Evolutionary conservation across 2,329 filamentous ascomycete species (phyloP).

Genomic region (Fusarium nematophilum): DNA sequence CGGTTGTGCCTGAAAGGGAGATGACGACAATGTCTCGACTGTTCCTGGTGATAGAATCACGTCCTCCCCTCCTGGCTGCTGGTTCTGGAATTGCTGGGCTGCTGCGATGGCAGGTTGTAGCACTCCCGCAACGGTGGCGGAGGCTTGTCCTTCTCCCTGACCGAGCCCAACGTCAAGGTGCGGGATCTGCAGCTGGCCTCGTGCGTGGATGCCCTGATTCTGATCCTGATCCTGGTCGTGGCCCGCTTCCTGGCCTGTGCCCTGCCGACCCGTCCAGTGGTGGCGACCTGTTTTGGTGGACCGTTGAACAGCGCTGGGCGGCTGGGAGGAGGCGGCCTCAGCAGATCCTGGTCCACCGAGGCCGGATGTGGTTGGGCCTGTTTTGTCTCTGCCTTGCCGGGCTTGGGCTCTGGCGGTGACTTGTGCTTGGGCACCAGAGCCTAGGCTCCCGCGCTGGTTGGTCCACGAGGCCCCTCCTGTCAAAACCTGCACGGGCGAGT

Average conservation of each 20-base stretch:
- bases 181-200: slow-evolving; percentile 43
- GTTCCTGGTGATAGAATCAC: slow-evolving; percentile 14
- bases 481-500: neutral
- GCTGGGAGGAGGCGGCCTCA: slow-evolving; percentile 21
- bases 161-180: slow-evolving; percentile 41
- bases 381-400: slow-evolving; percentile 28
- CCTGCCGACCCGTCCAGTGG: slow-evolving; percentile 29
- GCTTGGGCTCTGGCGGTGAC: slow-evolving; percentile 38
- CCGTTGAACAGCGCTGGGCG: slow-evolving; percentile 37
- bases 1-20: slow-evolving; percentile 17
- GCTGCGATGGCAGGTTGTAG: slow-evolving; percentile 20
- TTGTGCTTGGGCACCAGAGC: slow-evolving; percentile 34
- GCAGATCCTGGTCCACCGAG: slow-evolving; percentile 28
- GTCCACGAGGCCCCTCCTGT: slow-evolving; percentile 12
- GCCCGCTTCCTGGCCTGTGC: slow-evolving; percentile 30
- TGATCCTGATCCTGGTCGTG: slow-evolving; percentile 32
- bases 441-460: slow-evolving; percentile 12
- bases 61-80: neutral
- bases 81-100: neutral
- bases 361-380: slow-evolving; percentile 36
- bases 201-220: slow-evolving; percentile 41
- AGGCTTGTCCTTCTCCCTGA: slow-evolving; percentile 40
- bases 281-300: slow-evolving; percentile 41
- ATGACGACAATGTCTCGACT: slow-evolving; percentile 26
- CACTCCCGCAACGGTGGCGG: slow-evolving; percentile 12